Percentiles rank a stretch among this genome's conserved stretches.
Evolutionary conservation across 2,329 filamentous ascomycete genomes (phyloP).

Genomic region (Myriosclerotinia duriaeana): DNA sequence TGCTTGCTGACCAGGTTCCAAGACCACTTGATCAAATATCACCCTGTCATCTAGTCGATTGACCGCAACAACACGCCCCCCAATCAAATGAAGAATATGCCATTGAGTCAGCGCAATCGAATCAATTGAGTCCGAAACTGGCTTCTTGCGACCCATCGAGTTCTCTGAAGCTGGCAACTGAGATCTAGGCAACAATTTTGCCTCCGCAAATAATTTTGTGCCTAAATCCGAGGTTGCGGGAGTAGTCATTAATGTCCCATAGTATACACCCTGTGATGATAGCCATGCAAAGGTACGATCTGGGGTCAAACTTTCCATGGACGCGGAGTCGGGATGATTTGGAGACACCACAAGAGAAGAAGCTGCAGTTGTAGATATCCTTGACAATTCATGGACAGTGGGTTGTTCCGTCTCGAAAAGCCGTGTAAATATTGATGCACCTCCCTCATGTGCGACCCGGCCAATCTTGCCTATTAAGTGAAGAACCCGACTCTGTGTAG

Average conservation of each 20-base stretch:
- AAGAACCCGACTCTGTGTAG: conserved; percentile 73
- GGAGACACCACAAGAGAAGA: conserved; percentile 76
- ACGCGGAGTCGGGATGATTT: conserved; percentile 58
- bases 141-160: conserved; percentile 61
- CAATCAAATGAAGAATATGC: conserved; percentile 83
- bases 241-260: conserved; percentile 72
- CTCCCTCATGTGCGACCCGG: conserved; percentile 71
- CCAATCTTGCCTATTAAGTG: conserved; percentile 80
- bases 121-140: conserved; percentile 69
- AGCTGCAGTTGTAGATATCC: conserved; percentile 56
- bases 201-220: conserved; percentile 71
- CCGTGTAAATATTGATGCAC: conserved; percentile 79
- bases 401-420: conserved; percentile 87
- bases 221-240: conserved; percentile 65
- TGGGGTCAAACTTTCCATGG: conserved; percentile 55
- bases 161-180: conserved; percentile 70
- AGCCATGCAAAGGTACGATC: conserved; percentile 90
- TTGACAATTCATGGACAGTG: conserved; percentile 68
- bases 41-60: conserved; percentile 84
- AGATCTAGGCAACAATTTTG: conserved; percentile 72
- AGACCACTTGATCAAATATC: conserved; percentile 83
- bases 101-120: conserved; percentile 88
- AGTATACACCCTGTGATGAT: conserved; percentile 79
- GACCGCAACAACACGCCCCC: conserved; percentile 77
- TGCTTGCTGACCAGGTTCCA: conserved; percentile 74